These are phyloP conservation scores for Lobosporangium transversale DNA, from an alignment of 192 early-diverging fungal genomes.

Conservation along the genomic window DNA sequence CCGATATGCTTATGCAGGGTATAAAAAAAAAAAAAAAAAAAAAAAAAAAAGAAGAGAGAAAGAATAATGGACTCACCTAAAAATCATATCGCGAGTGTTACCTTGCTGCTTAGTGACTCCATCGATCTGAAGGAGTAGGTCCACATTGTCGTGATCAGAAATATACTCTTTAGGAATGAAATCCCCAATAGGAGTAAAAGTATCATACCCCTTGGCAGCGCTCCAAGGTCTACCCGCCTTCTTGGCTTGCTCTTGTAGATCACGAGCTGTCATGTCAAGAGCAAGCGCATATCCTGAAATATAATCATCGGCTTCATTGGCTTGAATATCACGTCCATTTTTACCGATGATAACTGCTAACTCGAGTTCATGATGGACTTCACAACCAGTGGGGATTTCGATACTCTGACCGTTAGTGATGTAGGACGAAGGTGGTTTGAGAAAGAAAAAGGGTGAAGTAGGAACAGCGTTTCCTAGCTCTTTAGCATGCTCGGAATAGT, in stretches of 20 bases:
- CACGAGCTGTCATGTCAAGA: conserved; percentile 93
- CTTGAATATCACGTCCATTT: conserved; percentile 75
- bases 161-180: conserved; percentile 81
- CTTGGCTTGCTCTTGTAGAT: conserved; percentile 86
- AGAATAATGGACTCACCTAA: conserved; percentile 63
- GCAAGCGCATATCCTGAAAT: conserved; percentile 85
- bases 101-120: conserved; percentile 84
- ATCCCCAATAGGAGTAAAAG: conserved; percentile 87
- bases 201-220: conserved; percentile 93
- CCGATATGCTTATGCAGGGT: too few relatives aligned
- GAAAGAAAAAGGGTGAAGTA: conserved; percentile 88
- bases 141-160: conserved; percentile 74
- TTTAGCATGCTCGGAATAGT: conserved; percentile 94
- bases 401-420: conserved; percentile 73
- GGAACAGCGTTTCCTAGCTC: conserved; percentile 94
- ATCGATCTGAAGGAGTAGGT: conserved; percentile 83
- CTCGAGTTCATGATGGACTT: conserved; percentile 94
- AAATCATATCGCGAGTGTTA: conserved; percentile 91
- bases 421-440: conserved; percentile 92
- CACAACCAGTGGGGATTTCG: conserved; percentile 80
- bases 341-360: conserved; percentile 92
- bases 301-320: conserved; percentile 68
- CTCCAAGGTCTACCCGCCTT: conserved; percentile 90
- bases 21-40: neutral
- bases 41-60: neutral